Conservation (phyloP, 106 monocot genomes). For the Phalaenopsis aphrodite region DNA sequence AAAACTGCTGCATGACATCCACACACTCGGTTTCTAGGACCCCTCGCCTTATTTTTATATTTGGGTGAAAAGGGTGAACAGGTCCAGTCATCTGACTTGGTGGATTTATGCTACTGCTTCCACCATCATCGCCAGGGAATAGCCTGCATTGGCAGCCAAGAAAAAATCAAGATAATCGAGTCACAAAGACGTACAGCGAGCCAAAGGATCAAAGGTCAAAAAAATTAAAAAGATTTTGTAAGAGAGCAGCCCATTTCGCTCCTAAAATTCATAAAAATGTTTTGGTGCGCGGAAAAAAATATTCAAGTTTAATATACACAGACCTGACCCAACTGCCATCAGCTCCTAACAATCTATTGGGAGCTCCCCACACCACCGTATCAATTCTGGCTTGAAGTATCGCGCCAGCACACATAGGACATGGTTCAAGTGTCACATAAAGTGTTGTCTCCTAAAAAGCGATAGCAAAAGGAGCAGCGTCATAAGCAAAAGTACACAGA, state of each 20-base stretch:
- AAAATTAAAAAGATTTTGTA: not conserved
- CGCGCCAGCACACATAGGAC: constrained; percentile 96
- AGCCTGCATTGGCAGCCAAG: constrained; percentile 25
- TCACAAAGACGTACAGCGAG: not conserved
- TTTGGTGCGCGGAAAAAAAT: not conserved
- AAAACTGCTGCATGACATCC: constrained; percentile 88
- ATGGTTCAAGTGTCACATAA: constrained; percentile 95
- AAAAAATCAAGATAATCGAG: not conserved
- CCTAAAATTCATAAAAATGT: not conserved
- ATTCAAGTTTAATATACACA: not conserved
- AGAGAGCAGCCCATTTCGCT: not conserved
- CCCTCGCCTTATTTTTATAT: constrained; percentile 61
- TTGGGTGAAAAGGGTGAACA: constrained; percentile 90
- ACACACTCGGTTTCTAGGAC: constrained; percentile 67
- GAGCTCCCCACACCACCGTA: constrained; percentile 94
- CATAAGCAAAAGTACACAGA: not conserved
- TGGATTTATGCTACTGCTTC: constrained; percentile 22
- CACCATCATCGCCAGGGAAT: constrained; percentile 60
- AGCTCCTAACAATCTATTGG: constrained; percentile 90
- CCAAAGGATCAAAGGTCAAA: not conserved
- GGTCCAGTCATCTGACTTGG: constrained; percentile 40
- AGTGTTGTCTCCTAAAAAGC: constrained; percentile 71
- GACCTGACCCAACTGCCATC: constrained; percentile 98
- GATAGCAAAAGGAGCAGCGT: constrained; percentile 6
- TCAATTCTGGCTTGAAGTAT: constrained; percentile 93